Base-by-base conservation (phyloP, 179 eudicot genomes). In the Spergularia azorica region DNA sequence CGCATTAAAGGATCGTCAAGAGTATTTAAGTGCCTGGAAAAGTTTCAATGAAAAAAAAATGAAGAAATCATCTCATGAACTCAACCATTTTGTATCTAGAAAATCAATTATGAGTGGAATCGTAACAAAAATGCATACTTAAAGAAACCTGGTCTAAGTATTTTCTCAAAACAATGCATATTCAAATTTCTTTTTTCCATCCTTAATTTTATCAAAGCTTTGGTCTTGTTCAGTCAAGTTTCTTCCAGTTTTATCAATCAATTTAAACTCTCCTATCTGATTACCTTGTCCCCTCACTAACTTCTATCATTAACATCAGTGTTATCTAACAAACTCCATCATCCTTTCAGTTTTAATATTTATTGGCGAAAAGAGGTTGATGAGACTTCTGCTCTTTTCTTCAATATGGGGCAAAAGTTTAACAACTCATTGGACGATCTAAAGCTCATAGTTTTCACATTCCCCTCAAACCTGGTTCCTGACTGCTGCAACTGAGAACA, bases 1-100 rank as follows among this genome's bases (percentile, higher is more conserved):
- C 97, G 97, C 60, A 86, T 60, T 74, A 89, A 66, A 66, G 99
- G 95, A 75, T 95, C 99, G 82, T 95, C 99, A 80, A 95, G 84
- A n/a, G 96, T 80, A 73, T 84, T 93, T 66, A 93, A 79, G 83
- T 93, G 94, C 90, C 99, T 95, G 46, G 26, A 80, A 61, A 55
- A 20, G 77, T 64, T 56, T 38, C 63, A 55, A 48, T 17, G 21
- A 62, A 4, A 0, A 39, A 4, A 0, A 39, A 55, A 54, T 63
- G 14, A 66, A 50, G 66, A 56, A 38, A 54, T 26, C 46, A 48
- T 43, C 72, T 36, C 18, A 57, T 43, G 67, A 77, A 38, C 39
- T 63, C 61, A 63, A 46, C 58, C 63, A 66, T 56, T 20, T 57
- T 39, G 65, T 16, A 66, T 32, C 1, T 14, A 62, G 55, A 62